Percentiles rank a stretch among this genome's conserved stretches.
These are phyloP conservation scores for Fraxinus xanthoxyloides DNA, from an alignment of 305 asterid species.

Conservation along the genomic window DNA sequence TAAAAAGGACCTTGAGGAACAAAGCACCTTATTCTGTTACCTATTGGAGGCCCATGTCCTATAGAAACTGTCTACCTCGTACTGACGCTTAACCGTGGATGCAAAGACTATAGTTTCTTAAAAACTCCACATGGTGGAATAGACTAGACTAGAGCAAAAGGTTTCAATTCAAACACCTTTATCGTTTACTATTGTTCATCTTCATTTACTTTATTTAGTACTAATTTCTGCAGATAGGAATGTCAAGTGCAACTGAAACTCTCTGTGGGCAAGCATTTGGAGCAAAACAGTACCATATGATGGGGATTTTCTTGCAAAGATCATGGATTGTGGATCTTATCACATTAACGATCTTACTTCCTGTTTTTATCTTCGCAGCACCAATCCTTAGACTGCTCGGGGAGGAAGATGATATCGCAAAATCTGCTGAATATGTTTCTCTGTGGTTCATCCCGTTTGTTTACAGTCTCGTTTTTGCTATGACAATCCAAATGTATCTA, in stretches of 20 bases:
- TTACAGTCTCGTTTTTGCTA: slow-evolving; percentile 42
- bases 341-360: slow-evolving; percentile 49
- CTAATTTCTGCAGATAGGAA: slow-evolving; percentile 48
- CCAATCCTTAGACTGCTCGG: slow-evolving; percentile 60
- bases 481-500: slow-evolving; percentile 70
- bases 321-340: slow-evolving; percentile 67
- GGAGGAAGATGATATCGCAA: slow-evolving; percentile 42
- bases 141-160: no score
- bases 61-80: no score
- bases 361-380: slow-evolving; percentile 50
- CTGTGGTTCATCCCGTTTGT: slow-evolving; percentile 53
- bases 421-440: slow-evolving; percentile 52
- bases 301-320: slow-evolving; percentile 72
- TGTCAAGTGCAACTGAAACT: slow-evolving; percentile 84
- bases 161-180: no score
- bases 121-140: neutral
- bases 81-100: neutral
- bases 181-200: neutral
- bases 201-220: neutral
- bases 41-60: no score
- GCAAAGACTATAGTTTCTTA: neutral
- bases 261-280: slow-evolving; percentile 83
- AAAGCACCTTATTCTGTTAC: no score
- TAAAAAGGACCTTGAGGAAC: no score
- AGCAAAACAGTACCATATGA: slow-evolving; percentile 73